Percentiles rank a stretch among this genome's conserved stretches.
These are phyloP conservation scores for Collariella sp. DNA, from an alignment of 495 filamentous ascomycete species.

Conservation along the genomic window DNA sequence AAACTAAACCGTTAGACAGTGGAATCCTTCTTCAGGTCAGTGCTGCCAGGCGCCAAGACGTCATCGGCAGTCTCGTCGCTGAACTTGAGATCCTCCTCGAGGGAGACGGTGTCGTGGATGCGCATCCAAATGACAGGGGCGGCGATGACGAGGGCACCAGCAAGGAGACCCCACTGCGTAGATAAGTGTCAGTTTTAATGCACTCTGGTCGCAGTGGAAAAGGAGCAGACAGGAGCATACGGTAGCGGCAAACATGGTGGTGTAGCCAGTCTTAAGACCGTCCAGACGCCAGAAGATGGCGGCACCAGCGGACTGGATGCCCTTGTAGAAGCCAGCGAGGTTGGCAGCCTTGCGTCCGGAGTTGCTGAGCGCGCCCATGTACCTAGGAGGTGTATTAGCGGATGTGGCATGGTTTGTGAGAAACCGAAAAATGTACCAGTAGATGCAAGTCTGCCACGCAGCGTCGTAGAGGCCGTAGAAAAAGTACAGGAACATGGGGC, in stretches of 20 bases:
- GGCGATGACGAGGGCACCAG: constrained; percentile 64
- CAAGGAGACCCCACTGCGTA: constrained; percentile 62
- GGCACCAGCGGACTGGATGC: constrained; percentile 85
- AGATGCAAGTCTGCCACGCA: constrained; percentile 75
- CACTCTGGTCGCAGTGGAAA: no score
- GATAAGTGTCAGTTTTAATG: constrained; percentile 13
- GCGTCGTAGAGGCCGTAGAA: constrained; percentile 91
- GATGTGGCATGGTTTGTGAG: background rate
- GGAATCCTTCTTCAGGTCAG: background rate
- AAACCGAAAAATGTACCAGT: constrained; percentile 55
- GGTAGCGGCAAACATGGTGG: constrained; percentile 48
- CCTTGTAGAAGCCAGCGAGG: constrained; percentile 92
- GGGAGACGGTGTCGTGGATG: constrained; percentile 60
- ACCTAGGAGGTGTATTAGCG: constrained; percentile 40
- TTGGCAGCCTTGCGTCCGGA: constrained; percentile 87
- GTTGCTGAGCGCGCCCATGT: constrained; percentile 88
- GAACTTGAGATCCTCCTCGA: constrained; percentile 76
- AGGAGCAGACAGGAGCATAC: constrained; percentile 25
- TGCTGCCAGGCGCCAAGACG: constrained; percentile 29
- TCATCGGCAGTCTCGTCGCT: constrained; percentile 70
- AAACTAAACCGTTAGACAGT: background rate
- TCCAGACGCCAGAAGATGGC: constrained; percentile 84
- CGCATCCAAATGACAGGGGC: constrained; percentile 69
- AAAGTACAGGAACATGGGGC: constrained; percentile 85
- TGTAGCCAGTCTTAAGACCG: constrained; percentile 51